Evolutionary conservation across 1,284 basidiomycete species (phyloP).

Genomic region (Malassezia cuniculi): DNA sequence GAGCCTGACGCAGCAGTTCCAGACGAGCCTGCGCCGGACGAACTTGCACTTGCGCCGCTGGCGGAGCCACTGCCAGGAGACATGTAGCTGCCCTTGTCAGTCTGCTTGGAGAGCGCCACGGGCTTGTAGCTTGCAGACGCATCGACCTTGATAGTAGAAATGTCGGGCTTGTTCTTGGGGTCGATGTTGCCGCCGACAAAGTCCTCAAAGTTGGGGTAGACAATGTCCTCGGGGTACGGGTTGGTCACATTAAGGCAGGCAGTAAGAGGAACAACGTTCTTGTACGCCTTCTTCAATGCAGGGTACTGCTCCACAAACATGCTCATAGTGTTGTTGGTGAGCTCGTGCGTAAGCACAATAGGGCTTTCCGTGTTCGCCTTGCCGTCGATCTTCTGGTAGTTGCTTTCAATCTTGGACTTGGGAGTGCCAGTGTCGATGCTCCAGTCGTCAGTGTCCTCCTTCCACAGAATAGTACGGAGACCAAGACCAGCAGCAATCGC

Average conservation of each 20-base stretch:
- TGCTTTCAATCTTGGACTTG: constrained; percentile 45
- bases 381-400: constrained; percentile 48
- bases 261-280: constrained; percentile 37
- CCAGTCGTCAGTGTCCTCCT: constrained; percentile 49
- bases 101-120: too few species aligned
- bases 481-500: constrained; percentile 49
- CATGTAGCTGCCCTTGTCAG: too few species aligned
- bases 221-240: constrained; percentile 48
- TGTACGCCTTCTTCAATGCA: constrained; percentile 30
- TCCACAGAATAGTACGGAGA: constrained; percentile 50
- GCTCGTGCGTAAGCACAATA: constrained; percentile 42
- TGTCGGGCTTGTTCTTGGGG: constrained; percentile 24
- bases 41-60: too few species aligned
- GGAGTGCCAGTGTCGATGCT: constrained; percentile 40
- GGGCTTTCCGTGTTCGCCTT: constrained; percentile 25
- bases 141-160: too few species aligned
- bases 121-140: too few species aligned
- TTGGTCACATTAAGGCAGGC: constrained; percentile 39
- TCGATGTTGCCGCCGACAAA: constrained; percentile 29
- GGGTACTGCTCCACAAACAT: constrained; percentile 28
- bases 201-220: constrained; percentile 41
- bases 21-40: too few species aligned
- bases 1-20: too few species aligned
- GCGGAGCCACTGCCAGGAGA: too few species aligned
- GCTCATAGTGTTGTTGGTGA: constrained; percentile 36